Evolutionary conservation across 1,284 basidiomycete genomes (phyloP).

Genomic region (Fomitiporia mediterranea): DNA sequence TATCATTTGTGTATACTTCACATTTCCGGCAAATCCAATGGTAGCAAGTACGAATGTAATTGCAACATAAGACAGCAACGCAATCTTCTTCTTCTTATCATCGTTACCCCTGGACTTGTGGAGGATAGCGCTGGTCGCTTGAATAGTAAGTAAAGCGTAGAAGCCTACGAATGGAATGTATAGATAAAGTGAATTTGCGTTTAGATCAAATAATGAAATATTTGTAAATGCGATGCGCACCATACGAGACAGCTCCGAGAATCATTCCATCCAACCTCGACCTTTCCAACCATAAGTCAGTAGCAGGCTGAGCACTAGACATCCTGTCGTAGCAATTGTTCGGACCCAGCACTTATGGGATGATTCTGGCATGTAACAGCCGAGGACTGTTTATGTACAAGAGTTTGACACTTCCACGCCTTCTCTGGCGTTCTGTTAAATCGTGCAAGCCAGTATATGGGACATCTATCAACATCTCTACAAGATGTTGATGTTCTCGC

Average conservation of each 20-base stretch:
- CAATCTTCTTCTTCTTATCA: background rate
- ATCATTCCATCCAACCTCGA: constrained; percentile 16
- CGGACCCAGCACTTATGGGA: no score
- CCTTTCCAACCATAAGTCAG: constrained; percentile 20
- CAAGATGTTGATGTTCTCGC: no score
- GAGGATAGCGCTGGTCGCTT: constrained; percentile 1
- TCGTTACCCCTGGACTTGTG: background rate
- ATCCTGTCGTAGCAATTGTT: background rate
- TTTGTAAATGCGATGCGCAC: background rate
- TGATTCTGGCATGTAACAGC: no score
- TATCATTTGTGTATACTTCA: constrained; percentile 31
- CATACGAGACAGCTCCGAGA: constrained; percentile 19
- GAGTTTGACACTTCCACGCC: no score
- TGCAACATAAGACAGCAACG: constrained; percentile 21
- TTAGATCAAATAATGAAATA: background rate
- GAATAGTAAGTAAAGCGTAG: constrained; percentile 7
- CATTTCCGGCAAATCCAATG: constrained; percentile 29
- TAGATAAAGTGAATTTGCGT: background rate
- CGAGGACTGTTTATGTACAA: no score
- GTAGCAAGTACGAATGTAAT: constrained; percentile 31
- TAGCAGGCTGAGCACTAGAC: constrained; percentile 1
- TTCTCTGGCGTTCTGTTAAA: no score
- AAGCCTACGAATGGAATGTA: background rate
- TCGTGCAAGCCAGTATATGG: no score
- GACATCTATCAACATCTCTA: no score